Evolutionary conservation across 768 basidiomycete species (phyloP), one percentile per base, ranked within the genome.

Genomic region (Infundibulicybe gibba): DNA sequence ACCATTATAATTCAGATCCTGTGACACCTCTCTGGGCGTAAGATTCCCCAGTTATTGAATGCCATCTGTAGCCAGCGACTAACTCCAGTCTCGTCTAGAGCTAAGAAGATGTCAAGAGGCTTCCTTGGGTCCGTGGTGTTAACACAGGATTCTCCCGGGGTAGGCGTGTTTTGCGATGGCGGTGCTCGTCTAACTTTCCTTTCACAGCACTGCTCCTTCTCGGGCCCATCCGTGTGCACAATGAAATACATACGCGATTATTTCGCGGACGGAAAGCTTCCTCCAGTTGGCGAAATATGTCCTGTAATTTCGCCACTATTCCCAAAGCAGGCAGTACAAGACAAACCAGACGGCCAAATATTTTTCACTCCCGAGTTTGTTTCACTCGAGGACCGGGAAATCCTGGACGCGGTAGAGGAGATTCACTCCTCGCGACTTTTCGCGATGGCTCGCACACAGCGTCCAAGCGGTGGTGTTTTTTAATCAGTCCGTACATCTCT

Each of bases 61-160:
- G 16, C 33, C 13, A 40, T 34, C 39, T n/a, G 39, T 3, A 35
- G 13, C 37, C n/a, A n/a, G n/a, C 8, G 9, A 35, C 12, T 43
- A 44, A 12, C 47, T 43, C 15, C 11, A 10, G 11, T 15, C 10
- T 37, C 6, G 15, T 43, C 1, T 49, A 75, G 74, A 10, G n/a
- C n/a, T n/a, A n/a, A n/a, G n/a, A n/a, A n/a, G n/a, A n/a, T n/a
- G n/a, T n/a, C n/a, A n/a, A n/a, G n/a, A n/a, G n/a, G n/a, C n/a
- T n/a, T n/a, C n/a, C n/a, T n/a, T n/a, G n/a, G n/a, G n/a, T n/a
- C n/a, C n/a, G n/a, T n/a, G n/a, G n/a, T n/a, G n/a, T n/a, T n/a
- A n/a, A n/a, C n/a, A n/a, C n/a, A n/a, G n/a, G 67, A 72, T 20
- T 70, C 68, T 6, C 53, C 65, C 10, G 71, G 73, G 6, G 71